Evolutionary conservation across 768 basidiomycete genomes (phyloP).

Genomic region (Psilocybe azurescens): DNA sequence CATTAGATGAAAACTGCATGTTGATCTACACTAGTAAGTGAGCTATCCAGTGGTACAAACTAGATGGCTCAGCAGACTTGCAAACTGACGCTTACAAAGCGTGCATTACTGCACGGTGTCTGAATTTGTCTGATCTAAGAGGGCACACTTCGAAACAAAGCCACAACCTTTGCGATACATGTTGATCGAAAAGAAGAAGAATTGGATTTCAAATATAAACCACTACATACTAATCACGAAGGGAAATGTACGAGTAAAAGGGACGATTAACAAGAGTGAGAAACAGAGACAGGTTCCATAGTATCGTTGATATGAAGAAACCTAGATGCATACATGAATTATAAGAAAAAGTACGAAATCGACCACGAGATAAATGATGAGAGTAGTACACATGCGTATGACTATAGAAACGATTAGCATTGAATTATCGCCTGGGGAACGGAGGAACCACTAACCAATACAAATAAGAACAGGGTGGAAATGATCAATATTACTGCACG

Average conservation of each 20-base stretch:
- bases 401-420: background rate
- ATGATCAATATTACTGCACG: background rate
- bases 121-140: background rate
- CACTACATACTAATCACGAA: conserved; percentile 20
- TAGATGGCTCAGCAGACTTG: background rate
- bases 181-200: background rate
- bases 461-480: conserved; percentile 10
- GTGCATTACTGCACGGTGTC: background rate
- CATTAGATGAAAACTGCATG: conserved; percentile 12
- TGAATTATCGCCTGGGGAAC: background rate
- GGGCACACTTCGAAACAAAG: no score
- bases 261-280: conserved; percentile 4
- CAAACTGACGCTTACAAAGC: background rate
- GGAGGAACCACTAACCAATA: conserved; percentile 4
- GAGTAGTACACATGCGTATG: conserved; percentile 17
- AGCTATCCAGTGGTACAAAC: background rate
- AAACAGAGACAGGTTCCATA: conserved; percentile 7
- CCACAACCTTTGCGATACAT: background rate
- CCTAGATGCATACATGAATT: conserved; percentile 26
- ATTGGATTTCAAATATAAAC: conserved; percentile 5
- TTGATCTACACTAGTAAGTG: no score
- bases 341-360: conserved; percentile 24
- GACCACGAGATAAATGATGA: conserved; percentile 10
- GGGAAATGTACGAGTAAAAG: background rate
- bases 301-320: conserved; percentile 12